Conservation (phyloP, 192 early-diverging fungal species). For the Umbelopsis sp. region DNA sequence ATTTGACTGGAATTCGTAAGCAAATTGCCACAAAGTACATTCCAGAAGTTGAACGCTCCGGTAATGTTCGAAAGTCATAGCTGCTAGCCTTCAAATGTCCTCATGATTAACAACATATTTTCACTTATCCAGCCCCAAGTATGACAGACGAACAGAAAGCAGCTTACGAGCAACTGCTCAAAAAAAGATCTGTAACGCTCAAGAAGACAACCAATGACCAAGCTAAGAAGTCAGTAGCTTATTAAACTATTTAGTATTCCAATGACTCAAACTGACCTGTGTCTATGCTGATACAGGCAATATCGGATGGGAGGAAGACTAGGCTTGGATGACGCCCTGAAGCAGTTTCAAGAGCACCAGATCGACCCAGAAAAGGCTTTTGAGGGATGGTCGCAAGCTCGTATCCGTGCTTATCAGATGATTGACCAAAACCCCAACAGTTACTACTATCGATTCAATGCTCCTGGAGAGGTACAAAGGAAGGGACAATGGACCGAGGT, state of each 20-base stretch:
- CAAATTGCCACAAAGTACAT: constrained; percentile 61
- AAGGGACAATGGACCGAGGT: constrained; percentile 87
- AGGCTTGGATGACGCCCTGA: constrained; percentile 83
- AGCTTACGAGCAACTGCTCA: constrained; percentile 81
- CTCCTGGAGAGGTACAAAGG: constrained; percentile 89
- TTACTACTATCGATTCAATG: constrained; percentile 98
- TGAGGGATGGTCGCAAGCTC: constrained; percentile 93
- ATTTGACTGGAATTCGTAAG: constrained; percentile 69
- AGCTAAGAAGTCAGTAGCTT: constrained; percentile 57
- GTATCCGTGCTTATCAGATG: constrained; percentile 86
- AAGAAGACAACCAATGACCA: constrained; percentile 79
- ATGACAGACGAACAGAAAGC: constrained; percentile 82
- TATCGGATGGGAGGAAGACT: constrained; percentile 75
- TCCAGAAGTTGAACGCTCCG: constrained; percentile 16
- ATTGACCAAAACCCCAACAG: constrained; percentile 94
- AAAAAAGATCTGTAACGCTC: constrained; percentile 72
- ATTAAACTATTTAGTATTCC: not conserved
- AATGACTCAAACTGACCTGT: not conserved
- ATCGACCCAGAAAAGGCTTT: constrained; percentile 82
- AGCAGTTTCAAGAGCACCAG: constrained; percentile 75
- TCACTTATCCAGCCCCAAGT: constrained; percentile 27
- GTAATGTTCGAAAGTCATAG: not conserved
- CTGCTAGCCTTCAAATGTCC: not conserved
- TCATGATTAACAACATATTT: not conserved
- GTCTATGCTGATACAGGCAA: constrained; percentile 31